Evolutionary conservation across 208 protist genomes (phyloP).

Genomic region (Acanthamoeba culbertsoni): DNA sequence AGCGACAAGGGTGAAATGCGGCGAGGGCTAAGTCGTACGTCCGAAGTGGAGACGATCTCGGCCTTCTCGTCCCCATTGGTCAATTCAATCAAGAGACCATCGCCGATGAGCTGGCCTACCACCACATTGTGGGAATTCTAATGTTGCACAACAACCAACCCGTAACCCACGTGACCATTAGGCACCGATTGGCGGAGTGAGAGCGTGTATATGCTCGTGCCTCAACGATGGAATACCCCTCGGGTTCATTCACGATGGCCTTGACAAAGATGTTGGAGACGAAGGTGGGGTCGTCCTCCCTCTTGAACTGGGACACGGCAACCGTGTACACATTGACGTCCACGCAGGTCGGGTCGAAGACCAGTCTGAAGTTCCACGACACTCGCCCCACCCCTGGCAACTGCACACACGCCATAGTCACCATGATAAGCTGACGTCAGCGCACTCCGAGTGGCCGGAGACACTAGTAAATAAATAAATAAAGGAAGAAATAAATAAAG

Average conservation of each 20-base stretch:
- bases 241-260: background rate
- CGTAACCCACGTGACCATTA: background rate
- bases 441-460: too few species aligned
- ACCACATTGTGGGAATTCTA: slow-evolving; percentile 16
- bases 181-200: background rate
- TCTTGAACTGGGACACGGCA: background rate
- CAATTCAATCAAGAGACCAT: background rate
- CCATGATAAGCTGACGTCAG: too few species aligned
- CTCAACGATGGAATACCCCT: background rate
- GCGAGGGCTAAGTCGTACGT: background rate
- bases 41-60: background rate
- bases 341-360: background rate
- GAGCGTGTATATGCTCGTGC: too few species aligned
- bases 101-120: background rate
- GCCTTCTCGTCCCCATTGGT: background rate
- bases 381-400: background rate
- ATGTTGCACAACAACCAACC: background rate
- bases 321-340: background rate
- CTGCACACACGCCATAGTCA: background rate
- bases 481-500: too few species aligned
- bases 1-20: background rate
- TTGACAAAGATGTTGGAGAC: slow-evolving; percentile 42
- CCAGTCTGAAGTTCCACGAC: background rate
- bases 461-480: too few species aligned
- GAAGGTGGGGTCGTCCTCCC: background rate